Conservation (phyloP, 164 flowering plant species). For the Euptelea pleiosperma region DNA sequence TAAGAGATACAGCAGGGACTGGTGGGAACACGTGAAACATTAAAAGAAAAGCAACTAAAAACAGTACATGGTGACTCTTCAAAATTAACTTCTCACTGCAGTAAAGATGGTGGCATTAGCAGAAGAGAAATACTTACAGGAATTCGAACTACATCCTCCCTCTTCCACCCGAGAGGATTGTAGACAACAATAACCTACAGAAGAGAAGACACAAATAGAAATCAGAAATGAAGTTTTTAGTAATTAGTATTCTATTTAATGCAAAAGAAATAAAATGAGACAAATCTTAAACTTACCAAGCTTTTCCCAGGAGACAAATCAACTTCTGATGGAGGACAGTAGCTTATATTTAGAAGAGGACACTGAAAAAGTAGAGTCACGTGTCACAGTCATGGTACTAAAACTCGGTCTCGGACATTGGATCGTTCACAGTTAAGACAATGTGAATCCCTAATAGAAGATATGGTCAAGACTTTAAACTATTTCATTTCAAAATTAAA, state of each 20-base stretch:
- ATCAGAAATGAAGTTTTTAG: constrained; percentile 1
- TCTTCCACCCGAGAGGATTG: constrained; percentile 91
- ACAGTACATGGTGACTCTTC: not conserved
- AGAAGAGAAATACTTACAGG: constrained; percentile 58
- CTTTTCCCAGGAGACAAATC: constrained; percentile 51
- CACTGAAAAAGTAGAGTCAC: constrained; percentile 52
- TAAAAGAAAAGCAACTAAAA: not conserved
- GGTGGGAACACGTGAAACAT: no score
- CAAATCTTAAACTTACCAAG: constrained; percentile 49
- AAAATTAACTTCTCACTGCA: not conserved
- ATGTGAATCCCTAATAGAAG: no score
- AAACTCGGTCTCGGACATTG: no score
- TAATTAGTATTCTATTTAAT: not conserved
- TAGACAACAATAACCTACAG: constrained; percentile 68
- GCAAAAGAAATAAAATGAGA: not conserved
- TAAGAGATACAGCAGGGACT: not conserved
- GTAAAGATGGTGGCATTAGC: not conserved
- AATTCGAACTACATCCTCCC: constrained; percentile 69
- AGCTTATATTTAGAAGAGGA: constrained; percentile 85
- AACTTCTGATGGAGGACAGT: constrained; percentile 87
- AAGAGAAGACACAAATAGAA: constrained; percentile 12
- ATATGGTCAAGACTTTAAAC: no score
- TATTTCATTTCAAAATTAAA: not conserved
- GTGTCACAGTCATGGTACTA: constrained; percentile 8
- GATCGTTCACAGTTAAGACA: no score